These are phyloP conservation scores for Cercospora beticola DNA, from an alignment of 2,329 filamentous ascomycete genomes.

Conservation along the genomic window DNA sequence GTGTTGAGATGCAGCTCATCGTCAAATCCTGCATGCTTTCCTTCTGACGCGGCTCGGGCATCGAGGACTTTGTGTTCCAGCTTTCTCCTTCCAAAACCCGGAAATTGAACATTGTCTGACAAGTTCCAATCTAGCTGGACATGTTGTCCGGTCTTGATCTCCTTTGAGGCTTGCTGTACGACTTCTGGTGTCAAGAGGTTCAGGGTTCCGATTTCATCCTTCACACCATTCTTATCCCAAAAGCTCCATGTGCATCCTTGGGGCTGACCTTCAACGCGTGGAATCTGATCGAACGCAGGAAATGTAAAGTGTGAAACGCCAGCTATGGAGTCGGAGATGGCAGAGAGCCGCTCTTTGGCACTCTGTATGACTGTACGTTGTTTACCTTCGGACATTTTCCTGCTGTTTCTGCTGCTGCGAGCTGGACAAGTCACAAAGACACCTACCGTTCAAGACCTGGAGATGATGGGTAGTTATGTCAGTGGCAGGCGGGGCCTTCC, in stretches of 20 bases:
- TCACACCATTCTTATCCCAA: conserved; percentile 34
- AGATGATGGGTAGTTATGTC: background rate
- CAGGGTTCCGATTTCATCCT: conserved; percentile 59
- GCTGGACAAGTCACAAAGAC: background rate
- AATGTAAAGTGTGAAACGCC: conserved; percentile 23
- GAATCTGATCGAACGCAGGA: conserved; percentile 30
- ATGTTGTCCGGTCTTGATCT: conserved; percentile 56
- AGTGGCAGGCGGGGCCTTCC: background rate
- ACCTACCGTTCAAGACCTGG: background rate
- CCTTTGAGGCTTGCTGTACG: conserved; percentile 50
- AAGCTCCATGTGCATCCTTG: conserved; percentile 26
- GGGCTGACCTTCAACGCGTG: conserved; percentile 28
- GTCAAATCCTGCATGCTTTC: conserved; percentile 57
- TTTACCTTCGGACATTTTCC: conserved; percentile 24
- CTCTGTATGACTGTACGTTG: conserved; percentile 24
- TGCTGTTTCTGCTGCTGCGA: background rate
- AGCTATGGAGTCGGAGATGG: conserved; percentile 24
- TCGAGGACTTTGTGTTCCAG: conserved; percentile 16
- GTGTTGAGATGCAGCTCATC: conserved; percentile 52
- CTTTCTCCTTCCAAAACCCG: conserved; percentile 52
- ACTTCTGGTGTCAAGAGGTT: conserved; percentile 59
- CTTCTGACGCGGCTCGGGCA: conserved; percentile 3
- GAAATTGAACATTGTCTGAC: conserved; percentile 55
- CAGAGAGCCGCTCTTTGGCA: conserved; percentile 28
- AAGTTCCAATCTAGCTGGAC: conserved; percentile 62